phyloP scores from a whole-genome alignment of 257 asterid genomes.

The Solanum megistacrolobum region DNA sequence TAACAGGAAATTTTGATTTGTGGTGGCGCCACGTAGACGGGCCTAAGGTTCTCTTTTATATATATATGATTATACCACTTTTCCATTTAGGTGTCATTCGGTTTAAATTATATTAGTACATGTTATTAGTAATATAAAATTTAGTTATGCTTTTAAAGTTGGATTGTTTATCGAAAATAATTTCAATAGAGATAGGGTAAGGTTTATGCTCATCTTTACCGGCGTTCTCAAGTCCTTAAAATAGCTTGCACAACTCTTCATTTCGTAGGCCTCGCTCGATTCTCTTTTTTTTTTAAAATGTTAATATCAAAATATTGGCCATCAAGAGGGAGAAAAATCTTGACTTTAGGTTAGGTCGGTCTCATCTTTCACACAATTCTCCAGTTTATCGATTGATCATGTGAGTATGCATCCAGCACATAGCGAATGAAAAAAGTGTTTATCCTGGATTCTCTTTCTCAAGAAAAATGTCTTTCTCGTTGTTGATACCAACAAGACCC shows the following conservation, averaged over 20 bases:
- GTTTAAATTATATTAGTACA: no score
- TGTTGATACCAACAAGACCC: not conserved
- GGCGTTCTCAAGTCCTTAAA: not conserved
- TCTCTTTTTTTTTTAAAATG: no score
- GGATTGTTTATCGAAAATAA: no score
- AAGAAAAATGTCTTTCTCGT: not conserved
- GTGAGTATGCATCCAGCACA: not conserved
- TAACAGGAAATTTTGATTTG: no score
- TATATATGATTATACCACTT: not conserved
- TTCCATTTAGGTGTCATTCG: not conserved
- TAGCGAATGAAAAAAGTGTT: not conserved
- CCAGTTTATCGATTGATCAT: accelerated
- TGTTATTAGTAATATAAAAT: not conserved
- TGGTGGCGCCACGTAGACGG: no score
- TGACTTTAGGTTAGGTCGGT: no score
- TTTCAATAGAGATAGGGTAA: no score
- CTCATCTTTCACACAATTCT: not conserved
- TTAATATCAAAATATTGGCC: not conserved
- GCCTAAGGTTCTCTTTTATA: no score
- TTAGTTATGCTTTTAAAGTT: no score
- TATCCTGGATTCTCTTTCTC: not conserved
- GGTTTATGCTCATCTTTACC: not conserved
- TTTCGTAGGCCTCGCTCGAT: accelerated
- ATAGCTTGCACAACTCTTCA: no score
- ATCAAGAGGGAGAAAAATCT: not conserved